Conservation (phyloP, 176 grass and related monocot genomes). For the Musa beccarii region DNA sequence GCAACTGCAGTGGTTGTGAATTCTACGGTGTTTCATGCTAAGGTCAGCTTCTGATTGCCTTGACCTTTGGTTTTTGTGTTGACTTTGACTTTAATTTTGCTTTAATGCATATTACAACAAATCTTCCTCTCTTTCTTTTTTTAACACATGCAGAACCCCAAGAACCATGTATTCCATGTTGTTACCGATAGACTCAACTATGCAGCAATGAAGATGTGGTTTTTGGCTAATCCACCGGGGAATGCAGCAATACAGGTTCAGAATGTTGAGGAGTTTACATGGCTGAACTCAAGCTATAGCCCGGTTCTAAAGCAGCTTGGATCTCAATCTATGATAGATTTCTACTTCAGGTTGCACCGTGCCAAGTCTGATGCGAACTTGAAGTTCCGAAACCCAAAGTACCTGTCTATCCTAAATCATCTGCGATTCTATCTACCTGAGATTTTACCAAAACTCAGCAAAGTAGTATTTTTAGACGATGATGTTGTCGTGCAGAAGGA, state of each 20-base stretch:
- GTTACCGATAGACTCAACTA: constrained; percentile 89
- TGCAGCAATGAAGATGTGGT: constrained; percentile 96
- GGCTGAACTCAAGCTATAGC: constrained; percentile 86
- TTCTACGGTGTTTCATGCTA: constrained; percentile 72
- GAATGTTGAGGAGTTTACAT: constrained; percentile 81
- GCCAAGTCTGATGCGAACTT: constrained; percentile 49
- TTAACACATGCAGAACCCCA: constrained; percentile 48
- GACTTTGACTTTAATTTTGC: background rate
- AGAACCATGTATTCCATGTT: constrained; percentile 80
- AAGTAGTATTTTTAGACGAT: constrained; percentile 86
- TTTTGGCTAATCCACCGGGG: constrained; percentile 65
- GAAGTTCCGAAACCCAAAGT: constrained; percentile 88
- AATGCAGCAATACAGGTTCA: constrained; percentile 66
- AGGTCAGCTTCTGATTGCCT: constrained; percentile 32
- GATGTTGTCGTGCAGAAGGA: constrained; percentile 80
- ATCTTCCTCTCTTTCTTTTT: background rate
- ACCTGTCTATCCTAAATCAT: constrained; percentile 93
- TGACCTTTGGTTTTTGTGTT: background rate
- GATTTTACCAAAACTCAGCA: constrained; percentile 73
- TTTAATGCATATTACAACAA: background rate
- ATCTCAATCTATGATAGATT: constrained; percentile 68
- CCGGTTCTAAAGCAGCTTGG: constrained; percentile 86
- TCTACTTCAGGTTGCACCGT: constrained; percentile 58
- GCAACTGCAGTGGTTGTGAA: constrained; percentile 84
- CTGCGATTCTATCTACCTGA: constrained; percentile 90